phyloP scores from a whole-genome alignment of 805 yeast genomes.

The Schwanniomyces sp. region DNA sequence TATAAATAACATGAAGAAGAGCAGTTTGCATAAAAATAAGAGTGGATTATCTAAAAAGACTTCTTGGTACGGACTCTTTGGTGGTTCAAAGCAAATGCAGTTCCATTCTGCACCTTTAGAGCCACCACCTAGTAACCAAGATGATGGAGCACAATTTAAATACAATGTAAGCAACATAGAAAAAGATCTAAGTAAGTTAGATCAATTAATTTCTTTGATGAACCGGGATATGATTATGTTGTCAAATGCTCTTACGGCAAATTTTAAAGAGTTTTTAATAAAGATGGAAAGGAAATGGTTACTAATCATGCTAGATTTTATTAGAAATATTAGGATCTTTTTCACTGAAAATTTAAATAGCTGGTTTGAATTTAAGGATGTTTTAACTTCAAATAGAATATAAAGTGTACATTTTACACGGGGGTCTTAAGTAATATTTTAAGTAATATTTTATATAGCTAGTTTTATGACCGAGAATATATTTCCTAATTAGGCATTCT shows the following conservation, averaged over 20 bases:
- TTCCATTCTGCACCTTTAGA: not conserved
- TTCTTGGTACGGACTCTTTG: conserved; percentile 46
- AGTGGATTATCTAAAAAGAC: conserved; percentile 21
- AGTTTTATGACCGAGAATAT: not conserved
- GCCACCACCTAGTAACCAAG: not conserved
- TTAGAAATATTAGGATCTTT: conserved; percentile 32
- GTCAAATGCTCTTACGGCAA: conserved; percentile 43
- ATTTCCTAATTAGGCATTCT: conserved; percentile 1
- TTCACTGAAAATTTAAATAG: conserved; percentile 28
- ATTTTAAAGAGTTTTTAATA: conserved; percentile 34
- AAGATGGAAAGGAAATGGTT: conserved; percentile 44
- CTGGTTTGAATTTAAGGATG: conserved; percentile 35
- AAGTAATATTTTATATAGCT: not conserved
- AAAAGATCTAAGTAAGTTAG: conserved; percentile 43
- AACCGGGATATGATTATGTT: conserved; percentile 44
- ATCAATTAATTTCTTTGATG: conserved; percentile 46
- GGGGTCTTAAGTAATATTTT: no score
- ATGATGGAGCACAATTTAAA: conserved; percentile 18
- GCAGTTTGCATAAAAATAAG: conserved; percentile 3
- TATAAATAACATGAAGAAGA: conserved; percentile 22
- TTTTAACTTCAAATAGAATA: conserved; percentile 2
- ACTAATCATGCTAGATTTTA: conserved; percentile 34
- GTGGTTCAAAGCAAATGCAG: conserved; percentile 28
- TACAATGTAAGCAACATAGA: conserved; percentile 34
- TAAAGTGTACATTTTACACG: not conserved